Conservation (phyloP, 805 yeast species). For the Pichia rugopelliculosa region DNA sequence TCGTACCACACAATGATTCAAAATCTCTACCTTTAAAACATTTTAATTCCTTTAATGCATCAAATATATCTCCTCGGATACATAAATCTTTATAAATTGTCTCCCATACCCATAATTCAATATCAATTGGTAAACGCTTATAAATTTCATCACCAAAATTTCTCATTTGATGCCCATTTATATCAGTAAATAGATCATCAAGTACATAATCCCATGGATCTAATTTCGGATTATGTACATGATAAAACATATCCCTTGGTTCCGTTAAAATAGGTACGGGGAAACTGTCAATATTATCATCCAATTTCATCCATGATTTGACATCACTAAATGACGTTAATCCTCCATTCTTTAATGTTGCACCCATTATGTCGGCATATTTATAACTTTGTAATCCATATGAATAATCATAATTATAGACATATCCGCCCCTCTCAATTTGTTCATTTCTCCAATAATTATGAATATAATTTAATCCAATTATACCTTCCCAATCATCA, state of each 20-base stretch:
- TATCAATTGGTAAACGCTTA: constrained; percentile 15
- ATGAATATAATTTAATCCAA: constrained; percentile 11
- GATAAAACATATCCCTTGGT: constrained; percentile 29
- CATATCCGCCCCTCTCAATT: constrained; percentile 10
- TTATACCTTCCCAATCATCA: constrained; percentile 17
- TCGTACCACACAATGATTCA: constrained; percentile 15
- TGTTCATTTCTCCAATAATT: constrained; percentile 10
- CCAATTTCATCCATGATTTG: constrained; percentile 5
- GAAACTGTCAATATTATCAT: constrained; percentile 5
- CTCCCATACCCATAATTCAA: constrained; percentile 23
- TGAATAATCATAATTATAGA: constrained; percentile 17
- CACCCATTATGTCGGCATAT: constrained; percentile 10
- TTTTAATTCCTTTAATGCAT: constrained; percentile 11
- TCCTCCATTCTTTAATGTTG: constrained; percentile 5
- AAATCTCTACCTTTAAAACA: constrained; percentile 18
- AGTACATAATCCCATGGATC: constrained; percentile 36
- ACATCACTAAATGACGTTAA: constrained; percentile 3
- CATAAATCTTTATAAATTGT: constrained; percentile 18
- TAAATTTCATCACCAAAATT: constrained; percentile 23
- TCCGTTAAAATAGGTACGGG: constrained; percentile 12
- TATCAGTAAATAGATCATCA: constrained; percentile 16
- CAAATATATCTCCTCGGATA: constrained; percentile 3
- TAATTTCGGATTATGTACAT: constrained; percentile 44
- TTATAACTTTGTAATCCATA: constrained; percentile 13
- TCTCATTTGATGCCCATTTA: constrained; percentile 15